Base-by-base conservation (phyloP, 2,329 filamentous ascomycete genomes). In the Phyllosticta paracitricarpa region DNA sequence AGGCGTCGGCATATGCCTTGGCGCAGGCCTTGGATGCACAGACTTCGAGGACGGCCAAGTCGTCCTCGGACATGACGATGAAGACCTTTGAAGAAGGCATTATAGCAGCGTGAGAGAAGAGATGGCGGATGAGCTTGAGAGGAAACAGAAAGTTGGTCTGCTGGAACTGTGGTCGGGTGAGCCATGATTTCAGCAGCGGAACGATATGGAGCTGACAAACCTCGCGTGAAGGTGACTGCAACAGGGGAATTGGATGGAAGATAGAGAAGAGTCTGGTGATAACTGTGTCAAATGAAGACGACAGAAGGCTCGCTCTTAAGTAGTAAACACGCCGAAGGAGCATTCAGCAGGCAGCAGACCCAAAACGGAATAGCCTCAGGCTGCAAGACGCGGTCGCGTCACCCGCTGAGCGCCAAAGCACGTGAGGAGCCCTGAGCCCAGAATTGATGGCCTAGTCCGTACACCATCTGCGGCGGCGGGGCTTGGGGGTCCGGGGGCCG, bases 21-120 rank as follows among this genome's bases (percentile, higher is more conserved):
- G 57, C 57, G 51, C 28, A 25, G n/a, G 53, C 52, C 22, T 59
- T 8, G 2, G 57, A 54, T 25, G 57, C 51, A n/a, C 40, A 52
- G 10, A 51, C 57, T 28, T 51, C 53, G n/a, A 54, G n/a, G 30
- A 59, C 26, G 28, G n/a, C 14, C 51, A 48, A 6, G 51, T 12
- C 30, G 51, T 59, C 51, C 17, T 35, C 19, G 22, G 30, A 24
- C 5, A 7, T 25, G 57, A 59, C 28, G 57, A 59, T 24, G 51
- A n/a, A 59, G 57, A 59, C 40, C 51, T 25, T 35, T 4, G 57
- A 48, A 14, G 33, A 28, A 22, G 57, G 48, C 57, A 59, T 59
- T 54, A 12, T 53, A 8, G 17, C n/a, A 12, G 51, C 25, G 6
- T 19, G 10, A n/a, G 9, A 22, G 19, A 22, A 22, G 19, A 22